These are phyloP conservation scores for Boletus subcaerulescens DNA, from an alignment of 768 basidiomycete genomes.

Conservation along the genomic window DNA sequence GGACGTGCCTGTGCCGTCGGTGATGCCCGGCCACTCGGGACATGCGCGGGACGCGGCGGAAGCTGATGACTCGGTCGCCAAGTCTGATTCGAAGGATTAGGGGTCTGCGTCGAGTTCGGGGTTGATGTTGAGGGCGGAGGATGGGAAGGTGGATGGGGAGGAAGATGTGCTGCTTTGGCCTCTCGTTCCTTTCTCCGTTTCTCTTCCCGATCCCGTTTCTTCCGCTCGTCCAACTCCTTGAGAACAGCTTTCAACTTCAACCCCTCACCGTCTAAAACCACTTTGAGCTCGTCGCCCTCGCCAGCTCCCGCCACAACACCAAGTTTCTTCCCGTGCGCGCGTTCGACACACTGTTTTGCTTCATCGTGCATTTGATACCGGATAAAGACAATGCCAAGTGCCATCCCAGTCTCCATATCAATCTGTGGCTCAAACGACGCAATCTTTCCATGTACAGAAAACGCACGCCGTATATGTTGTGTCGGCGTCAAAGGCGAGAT, in stretches of 20 bases:
- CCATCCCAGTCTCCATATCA: slow-evolving; percentile 75
- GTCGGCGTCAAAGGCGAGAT: slow-evolving; percentile 71
- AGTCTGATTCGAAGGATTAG: slow-evolving; percentile 14
- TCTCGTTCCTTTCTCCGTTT: slow-evolving; percentile 44
- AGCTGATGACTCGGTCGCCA: slow-evolving; percentile 28
- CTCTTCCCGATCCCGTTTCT: slow-evolving; percentile 46
- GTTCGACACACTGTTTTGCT: slow-evolving; percentile 62
- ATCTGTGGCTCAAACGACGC: slow-evolving; percentile 71
- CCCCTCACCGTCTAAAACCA: slow-evolving; percentile 79
- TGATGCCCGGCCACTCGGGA: slow-evolving; percentile 25
- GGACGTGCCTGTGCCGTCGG: slow-evolving; percentile 28
- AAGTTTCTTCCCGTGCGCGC: slow-evolving; percentile 63
- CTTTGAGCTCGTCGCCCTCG: slow-evolving; percentile 63
- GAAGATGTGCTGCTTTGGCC: slow-evolving; percentile 15
- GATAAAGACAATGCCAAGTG: slow-evolving; percentile 79
- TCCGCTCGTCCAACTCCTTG: slow-evolving; percentile 55
- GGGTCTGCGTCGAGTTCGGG: slow-evolving; percentile 28
- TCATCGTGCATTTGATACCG: slow-evolving; percentile 63
- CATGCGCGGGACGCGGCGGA: slow-evolving; percentile 28
- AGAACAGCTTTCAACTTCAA: slow-evolving; percentile 59
- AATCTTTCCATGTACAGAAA: slow-evolving; percentile 60
- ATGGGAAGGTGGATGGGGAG: slow-evolving; percentile 6
- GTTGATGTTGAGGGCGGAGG: slow-evolving; percentile 21
- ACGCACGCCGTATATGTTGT: slow-evolving; percentile 60
- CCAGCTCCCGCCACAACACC: slow-evolving; percentile 42